Evolutionary conservation across 306 rosid species (phyloP).

Genomic region (Prunus salicina): DNA sequence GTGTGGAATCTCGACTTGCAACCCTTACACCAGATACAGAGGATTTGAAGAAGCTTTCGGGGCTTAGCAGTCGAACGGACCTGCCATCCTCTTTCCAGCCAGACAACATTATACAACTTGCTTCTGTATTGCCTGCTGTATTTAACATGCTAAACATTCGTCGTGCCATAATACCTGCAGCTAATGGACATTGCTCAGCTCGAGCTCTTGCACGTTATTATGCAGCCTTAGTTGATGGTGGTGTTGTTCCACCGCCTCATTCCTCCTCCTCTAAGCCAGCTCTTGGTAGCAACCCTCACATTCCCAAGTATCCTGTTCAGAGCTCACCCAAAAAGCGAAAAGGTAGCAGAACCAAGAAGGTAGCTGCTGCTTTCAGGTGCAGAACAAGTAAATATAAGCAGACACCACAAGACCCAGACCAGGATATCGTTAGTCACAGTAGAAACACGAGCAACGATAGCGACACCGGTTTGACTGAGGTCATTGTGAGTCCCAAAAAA

Average conservation of each 20-base stretch:
- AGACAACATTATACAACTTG: slow-evolving; percentile 44
- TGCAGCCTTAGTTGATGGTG: slow-evolving; percentile 83
- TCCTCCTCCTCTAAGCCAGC: slow-evolving; percentile 60
- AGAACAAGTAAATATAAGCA: slow-evolving; percentile 15
- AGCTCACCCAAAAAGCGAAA: slow-evolving; percentile 36
- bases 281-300: slow-evolving; percentile 90
- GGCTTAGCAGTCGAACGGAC: slow-evolving; percentile 37
- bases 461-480: background rate
- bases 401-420: slow-evolving; percentile 18
- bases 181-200: slow-evolving; percentile 91
- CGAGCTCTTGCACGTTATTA: slow-evolving; percentile 96
- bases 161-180: slow-evolving; percentile 92
- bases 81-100: slow-evolving; percentile 81
- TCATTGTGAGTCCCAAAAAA: slow-evolving; percentile 9
- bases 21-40: slow-evolving; percentile 60
- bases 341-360: slow-evolving; percentile 32
- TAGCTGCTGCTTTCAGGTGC: slow-evolving; percentile 18
- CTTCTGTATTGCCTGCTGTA: slow-evolving; percentile 45
- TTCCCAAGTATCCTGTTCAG: slow-evolving; percentile 58
- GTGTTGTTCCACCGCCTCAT: slow-evolving; percentile 78
- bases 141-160: slow-evolving; percentile 74
- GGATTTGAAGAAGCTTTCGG: slow-evolving; percentile 53
- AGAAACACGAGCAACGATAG: slow-evolving; percentile 21
- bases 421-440: background rate
- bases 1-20: slow-evolving; percentile 97